Percentiles rank a stretch among this genome's conserved stretches.
Conservation (phyloP, 2,329 filamentous ascomycete species). For the Penicillium sp. region DNA sequence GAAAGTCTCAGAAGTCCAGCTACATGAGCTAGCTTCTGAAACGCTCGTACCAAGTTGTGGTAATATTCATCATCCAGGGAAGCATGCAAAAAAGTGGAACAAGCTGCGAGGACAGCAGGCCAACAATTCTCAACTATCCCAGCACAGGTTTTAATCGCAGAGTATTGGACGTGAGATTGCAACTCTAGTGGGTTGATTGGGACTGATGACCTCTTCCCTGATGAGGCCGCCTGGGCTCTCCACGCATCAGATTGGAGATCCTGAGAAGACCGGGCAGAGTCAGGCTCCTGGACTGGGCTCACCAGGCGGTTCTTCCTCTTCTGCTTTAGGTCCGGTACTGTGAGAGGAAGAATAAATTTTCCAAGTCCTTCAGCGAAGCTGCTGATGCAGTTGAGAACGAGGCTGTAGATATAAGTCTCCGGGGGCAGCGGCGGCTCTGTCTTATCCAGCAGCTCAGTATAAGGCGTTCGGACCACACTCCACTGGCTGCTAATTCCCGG, state of each 20-base stretch:
- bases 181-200: conserved; percentile 78
- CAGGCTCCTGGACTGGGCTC: conserved; percentile 36
- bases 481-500: conserved; percentile 81
- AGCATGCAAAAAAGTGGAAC: conserved; percentile 90
- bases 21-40: conserved; percentile 93
- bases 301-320: conserved; percentile 43
- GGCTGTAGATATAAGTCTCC: conserved; percentile 87
- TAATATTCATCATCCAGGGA: conserved; percentile 91
- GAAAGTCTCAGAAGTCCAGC: conserved; percentile 77
- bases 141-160: conserved; percentile 70
- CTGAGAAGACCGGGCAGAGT: conserved; percentile 22
- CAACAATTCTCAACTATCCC: conserved; percentile 85
- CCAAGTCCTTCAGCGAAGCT: conserved; percentile 87
- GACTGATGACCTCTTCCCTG: conserved; percentile 29
- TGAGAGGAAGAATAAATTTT: conserved; percentile 86
- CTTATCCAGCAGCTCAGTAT: conserved; percentile 93
- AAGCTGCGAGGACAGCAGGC: conserved; percentile 91
- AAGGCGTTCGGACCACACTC: conserved; percentile 81
- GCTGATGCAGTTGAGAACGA: conserved; percentile 83
- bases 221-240: conserved; percentile 21
- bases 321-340: conserved; percentile 66
- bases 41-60: conserved; percentile 81
- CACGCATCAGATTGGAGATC: conserved; percentile 30
- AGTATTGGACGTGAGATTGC: conserved; percentile 64
- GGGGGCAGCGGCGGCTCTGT: conserved; percentile 74